Conservation (phyloP, 2,329 filamentous ascomycete species). For the Allantophomopsis cytisporea region DNA sequence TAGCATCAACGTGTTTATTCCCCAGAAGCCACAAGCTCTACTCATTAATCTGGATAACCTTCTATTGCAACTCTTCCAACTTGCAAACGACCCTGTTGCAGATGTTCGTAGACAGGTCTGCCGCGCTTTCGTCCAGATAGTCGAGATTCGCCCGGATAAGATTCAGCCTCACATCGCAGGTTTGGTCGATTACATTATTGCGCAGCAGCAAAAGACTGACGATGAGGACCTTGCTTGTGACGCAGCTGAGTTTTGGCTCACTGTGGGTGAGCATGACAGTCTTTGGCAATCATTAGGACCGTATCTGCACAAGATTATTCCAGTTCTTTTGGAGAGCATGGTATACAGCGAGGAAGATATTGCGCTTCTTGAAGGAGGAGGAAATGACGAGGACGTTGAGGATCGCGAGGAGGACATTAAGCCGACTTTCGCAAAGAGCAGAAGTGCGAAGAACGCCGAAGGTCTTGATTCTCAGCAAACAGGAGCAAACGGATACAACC, state of each 20-base stretch:
- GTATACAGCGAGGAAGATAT: conserved; percentile 94
- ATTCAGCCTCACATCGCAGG: conserved; percentile 78
- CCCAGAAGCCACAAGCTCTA: conserved; percentile 71
- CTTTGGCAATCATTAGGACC: conserved; percentile 66
- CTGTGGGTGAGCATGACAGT: conserved; percentile 75
- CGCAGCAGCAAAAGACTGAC: conserved; percentile 68
- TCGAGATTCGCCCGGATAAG: conserved; percentile 82
- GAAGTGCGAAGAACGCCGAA: conserved; percentile 27
- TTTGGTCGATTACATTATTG: conserved; percentile 84
- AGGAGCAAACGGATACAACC: conserved; percentile 37
- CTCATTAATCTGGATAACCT: conserved; percentile 69
- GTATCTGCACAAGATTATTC: conserved; percentile 73
- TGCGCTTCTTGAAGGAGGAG: conserved; percentile 66
- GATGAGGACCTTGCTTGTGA: conserved; percentile 88
- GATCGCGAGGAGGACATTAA: conserved; percentile 86
- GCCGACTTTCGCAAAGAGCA: conserved; percentile 73
- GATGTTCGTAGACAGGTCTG: conserved; percentile 91
- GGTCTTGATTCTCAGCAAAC: conserved; percentile 32
- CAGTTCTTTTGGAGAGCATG: conserved; percentile 87
- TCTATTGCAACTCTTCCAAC: conserved; percentile 67
- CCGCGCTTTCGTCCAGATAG: conserved; percentile 80
- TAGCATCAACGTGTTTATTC: conserved; percentile 84
- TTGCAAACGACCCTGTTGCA: conserved; percentile 62
- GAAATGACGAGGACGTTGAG: conserved; percentile 82
- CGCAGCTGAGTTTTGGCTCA: conserved; percentile 95